These are phyloP conservation scores for Paramecium bursaria DNA, from an alignment of 73 alveolate genomes.

Conservation along the genomic window DNA sequence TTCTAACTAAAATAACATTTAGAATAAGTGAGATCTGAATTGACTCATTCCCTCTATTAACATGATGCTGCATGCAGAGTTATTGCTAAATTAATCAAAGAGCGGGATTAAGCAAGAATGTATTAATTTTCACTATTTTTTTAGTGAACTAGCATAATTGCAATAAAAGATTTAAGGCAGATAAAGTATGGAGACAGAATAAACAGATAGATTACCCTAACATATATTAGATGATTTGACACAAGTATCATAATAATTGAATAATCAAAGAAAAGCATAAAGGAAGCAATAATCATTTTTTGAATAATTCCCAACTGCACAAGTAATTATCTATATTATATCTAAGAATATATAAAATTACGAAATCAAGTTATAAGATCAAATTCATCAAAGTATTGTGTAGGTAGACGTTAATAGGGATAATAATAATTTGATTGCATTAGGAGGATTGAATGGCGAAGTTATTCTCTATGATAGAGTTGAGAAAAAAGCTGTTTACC, in stretches of 20 bases:
- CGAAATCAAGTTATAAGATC: conserved; percentile 26
- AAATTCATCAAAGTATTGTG: not conserved
- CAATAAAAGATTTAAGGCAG: conserved; percentile 52
- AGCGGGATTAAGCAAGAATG: conserved; percentile 85
- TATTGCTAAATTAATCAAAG: conserved; percentile 80
- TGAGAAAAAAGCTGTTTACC: not conserved
- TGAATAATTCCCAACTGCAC: conserved; percentile 62
- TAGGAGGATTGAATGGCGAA: conserved; percentile 65
- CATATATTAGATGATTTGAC: conserved; percentile 13
- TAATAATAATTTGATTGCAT: conserved; percentile 31
- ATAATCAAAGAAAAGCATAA: conserved; percentile 41
- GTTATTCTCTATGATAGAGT: conserved; percentile 18
- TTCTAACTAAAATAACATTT: conserved; percentile 74
- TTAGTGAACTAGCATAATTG: conserved; percentile 56
- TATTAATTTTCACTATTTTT: not conserved
- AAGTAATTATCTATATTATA: not conserved
- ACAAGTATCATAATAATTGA: conserved; percentile 49
- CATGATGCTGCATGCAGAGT: conserved; percentile 94
- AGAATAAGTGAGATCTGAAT: conserved; percentile 77
- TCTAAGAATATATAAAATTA: conserved; percentile 50
- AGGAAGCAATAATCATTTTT: conserved; percentile 39
- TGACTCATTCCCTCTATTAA: conserved; percentile 86
- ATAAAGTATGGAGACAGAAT: conserved; percentile 36
- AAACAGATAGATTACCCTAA: conserved; percentile 54
- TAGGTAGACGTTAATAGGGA: conserved; percentile 17